A percentile compares a stretch with the other conserved stretches of the same genome.
These are phyloP conservation scores for Mycosphaerella sp. DNA, from an alignment of 2,329 filamentous ascomycete species.

Conservation along the genomic window DNA sequence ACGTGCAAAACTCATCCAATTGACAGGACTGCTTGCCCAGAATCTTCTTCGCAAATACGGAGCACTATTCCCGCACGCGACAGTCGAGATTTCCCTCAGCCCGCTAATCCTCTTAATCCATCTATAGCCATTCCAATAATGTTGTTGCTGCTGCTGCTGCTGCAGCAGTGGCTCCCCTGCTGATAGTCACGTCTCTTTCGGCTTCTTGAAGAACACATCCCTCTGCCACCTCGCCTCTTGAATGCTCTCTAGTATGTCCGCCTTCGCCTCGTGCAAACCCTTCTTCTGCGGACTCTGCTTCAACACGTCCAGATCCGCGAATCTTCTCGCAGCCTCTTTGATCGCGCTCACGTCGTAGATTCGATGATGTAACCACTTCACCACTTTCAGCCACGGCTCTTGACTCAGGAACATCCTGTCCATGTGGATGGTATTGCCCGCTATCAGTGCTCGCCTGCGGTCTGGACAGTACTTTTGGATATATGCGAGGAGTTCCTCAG, in stretches of 20 bases:
- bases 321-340: constrained; percentile 82
- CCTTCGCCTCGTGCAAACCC: constrained; percentile 71
- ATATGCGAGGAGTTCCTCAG: constrained; percentile 67
- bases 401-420: constrained; percentile 75
- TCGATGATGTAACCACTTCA: constrained; percentile 78
- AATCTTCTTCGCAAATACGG: not conserved
- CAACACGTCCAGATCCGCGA: constrained; percentile 61
- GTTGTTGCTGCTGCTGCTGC: not conserved
- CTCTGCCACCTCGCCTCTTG: constrained; percentile 82
- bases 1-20: not conserved
- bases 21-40: not conserved
- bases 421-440: constrained; percentile 89
- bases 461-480: constrained; percentile 66
- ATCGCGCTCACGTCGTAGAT: constrained; percentile 87
- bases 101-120: not conserved
- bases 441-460: constrained; percentile 63
- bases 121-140: not conserved
- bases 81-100: not conserved
- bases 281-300: constrained; percentile 64
- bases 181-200: constrained; percentile 4
- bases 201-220: constrained; percentile 54
- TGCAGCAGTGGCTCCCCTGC: not conserved
- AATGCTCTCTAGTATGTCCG: constrained; percentile 94
- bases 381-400: constrained; percentile 65
- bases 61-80: not conserved